A percentile compares a stretch with the other conserved stretches of the same genome.
Evolutionary conservation across 75 land plant species (phyloP).

Genomic region (Cryptomeria japonica): DNA sequence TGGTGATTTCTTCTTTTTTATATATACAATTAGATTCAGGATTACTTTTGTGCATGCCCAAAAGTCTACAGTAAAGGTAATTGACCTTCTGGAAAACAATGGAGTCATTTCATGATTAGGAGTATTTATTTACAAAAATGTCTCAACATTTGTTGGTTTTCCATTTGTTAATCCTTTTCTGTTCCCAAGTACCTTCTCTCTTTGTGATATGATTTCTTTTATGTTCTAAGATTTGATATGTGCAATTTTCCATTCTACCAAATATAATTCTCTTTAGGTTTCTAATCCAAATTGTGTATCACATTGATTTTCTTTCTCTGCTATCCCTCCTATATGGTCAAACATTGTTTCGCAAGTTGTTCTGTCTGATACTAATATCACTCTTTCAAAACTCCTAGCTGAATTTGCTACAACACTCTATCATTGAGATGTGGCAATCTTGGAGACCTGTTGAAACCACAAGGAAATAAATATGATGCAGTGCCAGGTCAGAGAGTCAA

Average conservation of each 20-base stretch:
- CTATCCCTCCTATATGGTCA: background rate
- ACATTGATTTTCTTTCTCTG: background rate
- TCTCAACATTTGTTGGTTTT: too few relatives aligned
- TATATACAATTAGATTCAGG: too few relatives aligned
- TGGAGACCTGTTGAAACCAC: background rate
- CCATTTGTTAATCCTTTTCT: too few relatives aligned
- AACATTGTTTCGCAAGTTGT: background rate
- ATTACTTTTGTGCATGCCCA: too few relatives aligned
- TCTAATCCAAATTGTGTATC: background rate
- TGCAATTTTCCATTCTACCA: background rate
- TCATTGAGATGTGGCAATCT: background rate
- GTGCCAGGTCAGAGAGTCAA: too few relatives aligned
- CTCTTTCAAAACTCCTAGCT: background rate
- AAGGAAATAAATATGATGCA: background rate
- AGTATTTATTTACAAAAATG: too few relatives aligned
- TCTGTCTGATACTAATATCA: background rate
- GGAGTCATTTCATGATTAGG: too few relatives aligned
- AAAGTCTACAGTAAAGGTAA: too few relatives aligned
- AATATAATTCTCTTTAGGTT: background rate
- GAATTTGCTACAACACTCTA: background rate
- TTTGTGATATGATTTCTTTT: background rate
- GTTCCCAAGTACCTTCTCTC: too few relatives aligned
- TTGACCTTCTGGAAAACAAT: too few relatives aligned
- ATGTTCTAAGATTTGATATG: background rate
- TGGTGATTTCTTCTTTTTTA: too few relatives aligned